Conservation (phyloP, 805 yeast genomes). For the Monosporozyma solicola region DNA sequence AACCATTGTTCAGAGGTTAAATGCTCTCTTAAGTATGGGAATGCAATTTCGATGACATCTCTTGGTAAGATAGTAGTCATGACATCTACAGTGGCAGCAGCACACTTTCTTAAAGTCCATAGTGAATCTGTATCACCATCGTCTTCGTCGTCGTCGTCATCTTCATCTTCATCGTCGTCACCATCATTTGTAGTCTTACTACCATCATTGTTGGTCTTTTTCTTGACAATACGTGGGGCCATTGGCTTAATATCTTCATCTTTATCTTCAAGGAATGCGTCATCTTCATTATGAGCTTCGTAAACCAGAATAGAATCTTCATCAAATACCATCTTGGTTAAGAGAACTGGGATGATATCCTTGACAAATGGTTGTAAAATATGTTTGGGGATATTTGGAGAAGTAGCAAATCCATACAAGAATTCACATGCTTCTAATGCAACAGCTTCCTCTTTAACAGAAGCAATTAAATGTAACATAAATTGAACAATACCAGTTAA, state of each 20-base stretch:
- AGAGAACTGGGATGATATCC: conserved; percentile 63
- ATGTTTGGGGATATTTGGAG: conserved; percentile 42
- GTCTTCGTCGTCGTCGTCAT: conserved; percentile 66
- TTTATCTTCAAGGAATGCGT: conserved; percentile 67
- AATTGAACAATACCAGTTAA: conserved; percentile 79
- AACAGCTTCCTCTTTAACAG: conserved; percentile 53
- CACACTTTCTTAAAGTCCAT: conserved; percentile 90
- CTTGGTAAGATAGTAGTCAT: conserved; percentile 61
- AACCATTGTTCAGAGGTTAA: conserved; percentile 75
- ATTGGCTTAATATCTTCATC: conserved; percentile 85
- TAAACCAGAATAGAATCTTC: conserved; percentile 65
- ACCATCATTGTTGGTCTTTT: conserved; percentile 34
- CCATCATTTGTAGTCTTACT: conserved; percentile 43
- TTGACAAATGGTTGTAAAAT: conserved; percentile 50
- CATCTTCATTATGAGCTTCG: conserved; percentile 56
- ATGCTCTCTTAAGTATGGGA: conserved; percentile 68
- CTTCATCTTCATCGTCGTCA: conserved; percentile 47
- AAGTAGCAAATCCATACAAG: conserved; percentile 62
- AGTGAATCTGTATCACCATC: conserved; percentile 58
- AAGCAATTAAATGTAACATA: conserved; percentile 67
- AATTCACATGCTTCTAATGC: conserved; percentile 93
- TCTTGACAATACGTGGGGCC: conserved; percentile 55
- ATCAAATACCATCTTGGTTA: conserved; percentile 79
- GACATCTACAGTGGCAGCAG: conserved; percentile 87
- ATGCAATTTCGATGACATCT: conserved; percentile 53